These are phyloP conservation scores for Dianthus caryophyllus DNA, from an alignment of 148 eudicot species.

Conservation along the genomic window DNA sequence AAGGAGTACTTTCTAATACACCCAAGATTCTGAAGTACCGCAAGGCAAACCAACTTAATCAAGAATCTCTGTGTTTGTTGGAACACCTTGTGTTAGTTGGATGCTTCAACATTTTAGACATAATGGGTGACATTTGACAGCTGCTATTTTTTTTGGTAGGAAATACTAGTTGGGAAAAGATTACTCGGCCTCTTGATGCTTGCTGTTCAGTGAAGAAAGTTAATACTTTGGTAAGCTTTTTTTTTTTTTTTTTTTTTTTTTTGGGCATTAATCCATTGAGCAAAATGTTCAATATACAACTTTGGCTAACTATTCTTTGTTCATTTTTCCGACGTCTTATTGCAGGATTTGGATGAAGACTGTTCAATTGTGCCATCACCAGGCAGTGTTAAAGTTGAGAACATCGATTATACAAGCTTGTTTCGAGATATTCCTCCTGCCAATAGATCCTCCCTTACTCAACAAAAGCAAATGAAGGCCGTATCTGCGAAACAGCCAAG, in stretches of 20 bases:
- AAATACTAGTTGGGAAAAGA: slow-evolving; percentile 22
- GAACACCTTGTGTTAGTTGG: slow-evolving; percentile 1
- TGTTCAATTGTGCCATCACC: slow-evolving; percentile 30
- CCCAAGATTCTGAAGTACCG: background rate
- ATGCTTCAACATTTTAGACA: slow-evolving; percentile 2
- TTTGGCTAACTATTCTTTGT: slow-evolving; percentile 6
- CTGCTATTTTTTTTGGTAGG: slow-evolving; percentile 39
- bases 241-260: background rate
- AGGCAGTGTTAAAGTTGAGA: slow-evolving; percentile 31
- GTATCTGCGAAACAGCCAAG: slow-evolving; percentile 31
- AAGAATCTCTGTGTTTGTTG: background rate
- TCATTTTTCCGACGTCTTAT: slow-evolving; percentile 18
- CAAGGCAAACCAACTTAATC: background rate
- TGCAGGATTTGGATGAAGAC: slow-evolving; percentile 39
- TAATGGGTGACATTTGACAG: slow-evolving; percentile 14
- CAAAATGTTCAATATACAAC: background rate
- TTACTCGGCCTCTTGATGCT: slow-evolving; percentile 30
- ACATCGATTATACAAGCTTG: slow-evolving; percentile 25
- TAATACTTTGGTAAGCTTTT: slow-evolving; percentile 10
- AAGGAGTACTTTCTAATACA: background rate
- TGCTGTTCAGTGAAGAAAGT: slow-evolving; percentile 34
- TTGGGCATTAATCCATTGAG: background rate
- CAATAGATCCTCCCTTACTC: slow-evolving; percentile 54
- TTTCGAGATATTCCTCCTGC: slow-evolving; percentile 65
- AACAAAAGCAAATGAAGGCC: slow-evolving; percentile 31